phyloP scores from a whole-genome alignment of 2,329 filamentous ascomycete genomes.

The Verticillium albo-atrum region DNA sequence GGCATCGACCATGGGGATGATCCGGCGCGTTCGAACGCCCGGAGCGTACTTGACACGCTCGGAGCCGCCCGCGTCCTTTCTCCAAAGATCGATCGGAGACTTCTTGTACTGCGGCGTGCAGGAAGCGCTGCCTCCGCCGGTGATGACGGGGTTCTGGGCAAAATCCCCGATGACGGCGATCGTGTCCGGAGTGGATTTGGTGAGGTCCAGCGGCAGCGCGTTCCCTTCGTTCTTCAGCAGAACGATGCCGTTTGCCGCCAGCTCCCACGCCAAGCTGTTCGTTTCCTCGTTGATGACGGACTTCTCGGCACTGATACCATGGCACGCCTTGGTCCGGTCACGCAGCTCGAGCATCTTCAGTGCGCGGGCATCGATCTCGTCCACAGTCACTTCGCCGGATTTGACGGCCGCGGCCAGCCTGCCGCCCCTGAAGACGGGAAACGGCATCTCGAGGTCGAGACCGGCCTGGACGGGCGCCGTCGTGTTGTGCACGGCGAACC shows the following conservation, averaged over 20 bases:
- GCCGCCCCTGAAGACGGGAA: slow-evolving; percentile 11
- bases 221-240: slow-evolving; percentile 59
- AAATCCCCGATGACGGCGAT: slow-evolving; percentile 52
- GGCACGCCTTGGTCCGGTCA: slow-evolving; percentile 5
- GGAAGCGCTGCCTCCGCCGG: slow-evolving; percentile 26
- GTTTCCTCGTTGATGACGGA: slow-evolving; percentile 10
- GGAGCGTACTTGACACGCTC: neutral
- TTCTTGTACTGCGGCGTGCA: slow-evolving; percentile 10
- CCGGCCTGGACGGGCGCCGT: slow-evolving; percentile 22
- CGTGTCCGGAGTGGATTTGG: neutral
- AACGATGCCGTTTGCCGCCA: slow-evolving; percentile 36
- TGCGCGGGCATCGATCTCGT: slow-evolving; percentile 10
- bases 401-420: slow-evolving; percentile 12
- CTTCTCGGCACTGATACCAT: slow-evolving; percentile 5
- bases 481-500: slow-evolving; percentile 26
- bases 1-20: slow-evolving; percentile 8
- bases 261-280: slow-evolving; percentile 8
- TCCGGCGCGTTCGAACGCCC: slow-evolving; percentile 7
- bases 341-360: slow-evolving; percentile 10
- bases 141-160: slow-evolving; percentile 31
- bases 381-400: slow-evolving; percentile 6
- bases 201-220: slow-evolving; percentile 44
- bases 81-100: slow-evolving; percentile 6
- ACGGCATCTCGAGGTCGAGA: slow-evolving; percentile 28
- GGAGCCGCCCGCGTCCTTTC: neutral